Conservation (phyloP, 495 filamentous ascomycete genomes). For the Evansstolkia leycettana region DNA sequence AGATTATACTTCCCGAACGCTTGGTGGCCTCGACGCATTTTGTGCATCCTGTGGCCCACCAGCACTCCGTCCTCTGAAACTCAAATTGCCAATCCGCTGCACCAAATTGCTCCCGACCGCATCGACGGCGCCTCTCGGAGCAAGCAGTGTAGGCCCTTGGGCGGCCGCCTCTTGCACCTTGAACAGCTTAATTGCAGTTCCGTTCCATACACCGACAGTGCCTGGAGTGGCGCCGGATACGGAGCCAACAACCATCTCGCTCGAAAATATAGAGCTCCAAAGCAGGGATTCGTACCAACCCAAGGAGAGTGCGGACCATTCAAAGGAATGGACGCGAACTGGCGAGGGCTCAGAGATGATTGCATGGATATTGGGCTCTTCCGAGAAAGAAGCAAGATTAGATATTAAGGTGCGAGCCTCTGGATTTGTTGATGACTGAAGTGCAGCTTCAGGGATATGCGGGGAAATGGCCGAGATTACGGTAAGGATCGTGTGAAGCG, state of each 20-base stretch:
- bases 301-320: constrained; percentile 84
- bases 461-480: constrained; percentile 50
- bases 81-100: constrained; percentile 71
- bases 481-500: constrained; percentile 80
- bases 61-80: constrained; percentile 32
- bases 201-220: constrained; percentile 92
- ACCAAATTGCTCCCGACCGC: constrained; percentile 90
- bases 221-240: constrained; percentile 43
- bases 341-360: constrained; percentile 59
- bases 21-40: constrained; percentile 16
- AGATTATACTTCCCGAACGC: constrained; percentile 25
- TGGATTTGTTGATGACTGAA: constrained; percentile 20
- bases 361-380: constrained; percentile 50
- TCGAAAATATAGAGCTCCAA: constrained; percentile 90
- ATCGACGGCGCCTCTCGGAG: constrained; percentile 85
- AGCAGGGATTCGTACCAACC: constrained; percentile 95
- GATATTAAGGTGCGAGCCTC: constrained; percentile 27
- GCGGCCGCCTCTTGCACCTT: constrained; percentile 74
- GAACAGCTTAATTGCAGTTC: constrained; percentile 78
- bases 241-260: constrained; percentile 73
- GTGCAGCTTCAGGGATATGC: constrained; percentile 29
- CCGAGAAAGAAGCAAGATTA: constrained; percentile 45
- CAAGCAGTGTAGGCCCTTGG: constrained; percentile 67
- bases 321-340: constrained; percentile 75
- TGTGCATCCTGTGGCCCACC: constrained; percentile 20